These are phyloP conservation scores for Dothistroma septosporum DNA, from an alignment of 2,329 filamentous ascomycete species.

Conservation along the genomic window DNA sequence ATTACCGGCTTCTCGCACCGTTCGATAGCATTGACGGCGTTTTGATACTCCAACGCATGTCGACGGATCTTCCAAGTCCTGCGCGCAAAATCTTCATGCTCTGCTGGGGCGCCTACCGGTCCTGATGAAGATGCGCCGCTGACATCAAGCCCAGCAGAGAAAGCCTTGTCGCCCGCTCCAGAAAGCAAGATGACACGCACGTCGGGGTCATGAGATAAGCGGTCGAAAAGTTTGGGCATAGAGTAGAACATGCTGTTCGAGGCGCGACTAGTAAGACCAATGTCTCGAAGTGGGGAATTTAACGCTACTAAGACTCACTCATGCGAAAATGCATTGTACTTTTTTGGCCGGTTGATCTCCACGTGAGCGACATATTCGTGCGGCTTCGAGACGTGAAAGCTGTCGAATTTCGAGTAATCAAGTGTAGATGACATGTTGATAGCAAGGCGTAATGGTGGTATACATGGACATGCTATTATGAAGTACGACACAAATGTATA, in stretches of 20 bases:
- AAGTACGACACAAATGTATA: background rate
- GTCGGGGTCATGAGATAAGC: conserved; percentile 65
- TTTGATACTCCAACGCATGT: conserved; percentile 73
- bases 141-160: conserved; percentile 76
- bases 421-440: background rate
- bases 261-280: background rate
- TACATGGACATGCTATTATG: background rate
- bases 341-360: conserved; percentile 79
- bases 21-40: conserved; percentile 69
- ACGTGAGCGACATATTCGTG: conserved; percentile 67
- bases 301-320: conserved; percentile 3
- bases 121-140: conserved; percentile 31
- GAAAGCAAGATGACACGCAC: conserved; percentile 75
- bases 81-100: conserved; percentile 17
- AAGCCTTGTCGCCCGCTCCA: conserved; percentile 70
- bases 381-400: background rate
- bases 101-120: conserved; percentile 8
- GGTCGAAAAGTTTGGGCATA: conserved; percentile 65
- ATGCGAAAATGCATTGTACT: conserved; percentile 76
- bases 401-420: background rate
- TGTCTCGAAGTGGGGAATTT: background rate
- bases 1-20: conserved; percentile 87
- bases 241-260: conserved; percentile 76
- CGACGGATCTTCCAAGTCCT: conserved; percentile 48
- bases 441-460: background rate